Conservation (phyloP, 2,329 filamentous ascomycete species). For the Aspergillus intermedius region DNA sequence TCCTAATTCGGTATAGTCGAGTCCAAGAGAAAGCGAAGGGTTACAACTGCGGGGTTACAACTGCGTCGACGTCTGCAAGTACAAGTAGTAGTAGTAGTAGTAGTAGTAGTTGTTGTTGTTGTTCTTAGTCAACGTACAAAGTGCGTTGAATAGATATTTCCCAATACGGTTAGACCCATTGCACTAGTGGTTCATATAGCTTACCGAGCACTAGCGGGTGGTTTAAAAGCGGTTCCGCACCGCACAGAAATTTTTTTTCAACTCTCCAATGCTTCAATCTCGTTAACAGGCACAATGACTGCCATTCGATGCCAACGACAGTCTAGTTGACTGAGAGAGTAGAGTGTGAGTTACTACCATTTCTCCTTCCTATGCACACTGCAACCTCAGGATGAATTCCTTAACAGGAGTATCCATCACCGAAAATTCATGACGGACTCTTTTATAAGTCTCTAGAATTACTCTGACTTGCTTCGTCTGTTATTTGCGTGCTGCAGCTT, state of each 20-base stretch:
- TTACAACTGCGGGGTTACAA: no score
- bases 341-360: slow-evolving; percentile 2
- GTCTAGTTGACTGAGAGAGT: not conserved
- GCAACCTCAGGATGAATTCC: slow-evolving; percentile 35
- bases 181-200: not conserved
- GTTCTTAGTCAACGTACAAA: no score
- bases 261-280: slow-evolving; percentile 12
- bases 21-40: no score
- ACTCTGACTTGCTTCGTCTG: slow-evolving; percentile 41
- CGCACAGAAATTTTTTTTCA: slow-evolving; percentile 18
- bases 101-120: not conserved
- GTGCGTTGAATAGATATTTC: not conserved
- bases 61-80: no score
- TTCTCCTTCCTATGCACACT: not conserved
- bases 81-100: no score
- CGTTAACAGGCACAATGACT: not conserved
- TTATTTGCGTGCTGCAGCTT: slow-evolving; percentile 5
- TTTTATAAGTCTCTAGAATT: slow-evolving; percentile 47
- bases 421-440: slow-evolving; percentile 50
- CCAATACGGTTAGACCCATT: not conserved
- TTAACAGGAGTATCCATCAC: slow-evolving; percentile 52
- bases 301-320: not conserved
- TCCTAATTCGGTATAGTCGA: no score
- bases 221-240: not conserved
- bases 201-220: not conserved